phyloP scores from a whole-genome alignment of 306 rosid genomes.

The Glycine latifolia region DNA sequence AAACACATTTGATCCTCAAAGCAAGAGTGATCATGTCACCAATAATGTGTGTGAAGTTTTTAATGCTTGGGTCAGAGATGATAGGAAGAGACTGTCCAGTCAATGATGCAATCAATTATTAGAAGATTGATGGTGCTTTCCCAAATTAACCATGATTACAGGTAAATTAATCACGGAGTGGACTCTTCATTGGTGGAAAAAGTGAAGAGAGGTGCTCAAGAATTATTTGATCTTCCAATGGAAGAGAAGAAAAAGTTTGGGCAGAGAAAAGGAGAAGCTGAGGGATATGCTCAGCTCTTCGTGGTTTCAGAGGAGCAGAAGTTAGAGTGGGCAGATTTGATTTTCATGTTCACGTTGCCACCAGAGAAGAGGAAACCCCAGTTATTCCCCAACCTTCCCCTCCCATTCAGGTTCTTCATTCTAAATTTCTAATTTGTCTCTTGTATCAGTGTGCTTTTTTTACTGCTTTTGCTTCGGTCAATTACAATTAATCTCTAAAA shows the following conservation, averaged over 20 bases:
- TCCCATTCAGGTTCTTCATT: conserved; percentile 46
- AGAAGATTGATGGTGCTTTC: no score
- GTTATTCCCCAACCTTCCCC: conserved; percentile 51
- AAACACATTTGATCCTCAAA: no score
- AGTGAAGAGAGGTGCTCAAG: conserved; percentile 46
- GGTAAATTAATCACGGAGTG: conserved; percentile 49
- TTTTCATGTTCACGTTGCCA: conserved; percentile 43
- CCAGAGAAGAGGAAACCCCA: conserved; percentile 54
- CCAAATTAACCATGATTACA: background rate
- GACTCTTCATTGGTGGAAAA: conserved; percentile 48
- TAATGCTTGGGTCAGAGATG: no score
- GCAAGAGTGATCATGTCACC: no score
- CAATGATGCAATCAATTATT: no score
- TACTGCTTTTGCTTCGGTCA: no score
- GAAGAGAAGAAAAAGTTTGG: conserved; percentile 55
- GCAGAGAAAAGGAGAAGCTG: conserved; percentile 44
- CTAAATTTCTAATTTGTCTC: background rate
- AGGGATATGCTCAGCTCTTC: conserved; percentile 63
- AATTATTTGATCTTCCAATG: conserved; percentile 49
- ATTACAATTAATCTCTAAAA: no score
- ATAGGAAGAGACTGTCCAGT: no score
- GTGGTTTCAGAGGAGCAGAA: conserved; percentile 60
- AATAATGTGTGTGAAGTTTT: no score
- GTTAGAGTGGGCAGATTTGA: conserved; percentile 60
- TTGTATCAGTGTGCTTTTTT: no score